phyloP scores from a whole-genome alignment of 1,284 basidiomycete species.

The Fistulinella staudtii region DNA sequence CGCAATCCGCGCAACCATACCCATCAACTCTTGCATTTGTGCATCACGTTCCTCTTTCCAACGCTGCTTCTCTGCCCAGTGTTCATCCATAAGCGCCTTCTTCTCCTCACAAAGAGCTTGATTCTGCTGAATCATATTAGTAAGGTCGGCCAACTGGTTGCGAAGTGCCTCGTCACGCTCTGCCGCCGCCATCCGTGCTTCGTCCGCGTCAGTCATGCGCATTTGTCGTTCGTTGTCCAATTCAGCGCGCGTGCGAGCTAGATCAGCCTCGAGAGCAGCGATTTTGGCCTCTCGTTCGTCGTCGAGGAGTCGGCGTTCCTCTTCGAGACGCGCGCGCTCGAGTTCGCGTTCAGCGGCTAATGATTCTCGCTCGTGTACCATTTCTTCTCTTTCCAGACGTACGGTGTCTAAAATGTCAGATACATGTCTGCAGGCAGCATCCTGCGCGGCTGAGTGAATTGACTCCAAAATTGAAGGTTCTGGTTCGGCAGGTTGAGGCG shows the following conservation, averaged over 20 bases:
- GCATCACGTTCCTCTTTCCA: slow-evolving; percentile 50
- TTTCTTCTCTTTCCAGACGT: slow-evolving; percentile 55
- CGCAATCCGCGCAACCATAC: slow-evolving; percentile 52
- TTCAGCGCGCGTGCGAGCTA: slow-evolving; percentile 53
- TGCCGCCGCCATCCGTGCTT: slow-evolving; percentile 48
- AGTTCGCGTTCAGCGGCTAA: slow-evolving; percentile 50
- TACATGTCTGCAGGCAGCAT: slow-evolving; percentile 52
- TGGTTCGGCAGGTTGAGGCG: slow-evolving; percentile 10
- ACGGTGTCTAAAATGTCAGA: slow-evolving; percentile 57
- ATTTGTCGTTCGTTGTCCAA: slow-evolving; percentile 53
- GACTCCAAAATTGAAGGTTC: slow-evolving; percentile 35
- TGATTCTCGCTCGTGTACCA: slow-evolving; percentile 49
- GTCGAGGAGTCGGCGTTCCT: slow-evolving; percentile 43
- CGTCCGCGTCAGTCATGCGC: slow-evolving; percentile 54
- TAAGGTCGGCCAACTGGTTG: slow-evolving; percentile 61
- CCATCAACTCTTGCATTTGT: slow-evolving; percentile 45
- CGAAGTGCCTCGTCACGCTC: slow-evolving; percentile 59
- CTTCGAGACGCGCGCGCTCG: slow-evolving; percentile 44
- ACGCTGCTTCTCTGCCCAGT: slow-evolving; percentile 52
- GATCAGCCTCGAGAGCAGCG: slow-evolving; percentile 56
- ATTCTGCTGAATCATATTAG: slow-evolving; percentile 63
- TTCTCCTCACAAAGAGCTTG: slow-evolving; percentile 53
- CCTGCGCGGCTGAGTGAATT: slow-evolving; percentile 36
- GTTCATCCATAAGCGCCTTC: slow-evolving; percentile 50
- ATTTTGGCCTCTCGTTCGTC: slow-evolving; percentile 55